Evolutionary conservation across 2,329 filamentous ascomycete species (phyloP), one percentile per base, ranked within the genome.

Genomic region (Neurospora sp.): DNA sequence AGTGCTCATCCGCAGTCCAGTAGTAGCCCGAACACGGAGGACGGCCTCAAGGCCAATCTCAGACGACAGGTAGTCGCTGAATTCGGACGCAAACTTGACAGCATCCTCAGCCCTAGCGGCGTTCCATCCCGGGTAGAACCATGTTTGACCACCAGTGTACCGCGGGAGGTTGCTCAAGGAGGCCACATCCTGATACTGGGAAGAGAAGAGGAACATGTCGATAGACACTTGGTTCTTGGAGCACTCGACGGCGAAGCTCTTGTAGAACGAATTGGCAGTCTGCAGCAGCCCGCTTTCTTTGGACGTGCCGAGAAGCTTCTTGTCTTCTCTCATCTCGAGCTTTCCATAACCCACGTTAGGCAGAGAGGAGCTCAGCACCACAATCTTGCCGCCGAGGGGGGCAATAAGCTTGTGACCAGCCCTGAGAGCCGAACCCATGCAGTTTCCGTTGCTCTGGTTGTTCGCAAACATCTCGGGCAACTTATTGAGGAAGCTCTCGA

Each of bases 181-280:
- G 5, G 96, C 96, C 68, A 99, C 96, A 79, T 99, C 96, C 81
- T 98, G 96, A 80, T 99, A 97, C 78, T 96, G 92, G 17, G 93
- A 94, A 4, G 93, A 96, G 82, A 97, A 97, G 68, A 97, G 84
- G 84, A 97, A 97, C 94, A 97, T 97, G 79, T 97, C 94, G 75
- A 99, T 93, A 0, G 94, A 98, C 38, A 99, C 96, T 81, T 99
- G 96, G 75, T 96, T 97, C 84, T 99, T 99, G 43, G 94, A 97
- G 81, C 96, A 99, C 79, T 99, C 96, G 3, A 99, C 96, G 0
- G 96, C 96, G 77, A 99, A 99, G 77, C 93, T 97, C 85, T 99
- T 99, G 86, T 98, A 99, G 81, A 98, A 99, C 78, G 92, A 93
- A 83, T 93, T 97, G 52, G 89, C 92, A 0, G 96, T 97, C 79